Evolutionary conservation across 2,329 filamentous ascomycete genomes (phyloP).

Genomic region (Stylonectria norvegica): DNA sequence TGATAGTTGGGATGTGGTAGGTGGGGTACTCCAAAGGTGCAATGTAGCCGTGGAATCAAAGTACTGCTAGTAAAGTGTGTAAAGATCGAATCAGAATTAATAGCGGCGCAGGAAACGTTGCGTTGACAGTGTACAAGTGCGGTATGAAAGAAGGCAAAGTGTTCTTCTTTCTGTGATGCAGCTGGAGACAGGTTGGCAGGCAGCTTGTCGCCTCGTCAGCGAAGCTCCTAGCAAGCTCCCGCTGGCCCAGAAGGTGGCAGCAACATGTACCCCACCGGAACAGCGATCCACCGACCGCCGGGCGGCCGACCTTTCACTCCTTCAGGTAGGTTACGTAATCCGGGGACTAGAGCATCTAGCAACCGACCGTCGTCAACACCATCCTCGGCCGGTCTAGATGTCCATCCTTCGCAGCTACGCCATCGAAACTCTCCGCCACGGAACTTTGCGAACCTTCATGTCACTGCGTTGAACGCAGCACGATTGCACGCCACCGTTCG

Average conservation of each 20-base stretch:
- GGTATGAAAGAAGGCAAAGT: too few species aligned
- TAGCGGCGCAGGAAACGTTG: too few species aligned
- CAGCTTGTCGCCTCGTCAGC: constrained; percentile 29
- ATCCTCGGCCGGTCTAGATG: neutral
- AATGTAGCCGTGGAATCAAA: neutral
- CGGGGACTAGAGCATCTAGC: neutral
- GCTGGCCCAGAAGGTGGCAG: constrained; percentile 14
- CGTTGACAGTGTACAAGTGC: too few species aligned
- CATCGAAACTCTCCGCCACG: neutral
- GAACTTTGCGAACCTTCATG: too few species aligned
- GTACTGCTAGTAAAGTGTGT: too few species aligned
- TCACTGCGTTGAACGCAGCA: too few species aligned
- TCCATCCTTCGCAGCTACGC: neutral
- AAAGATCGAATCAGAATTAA: too few species aligned
- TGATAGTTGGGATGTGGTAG: constrained; percentile 4
- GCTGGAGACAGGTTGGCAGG: constrained; percentile 21
- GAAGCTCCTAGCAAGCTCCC: constrained; percentile 14
- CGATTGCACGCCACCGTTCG: too few species aligned
- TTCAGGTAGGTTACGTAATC: constrained; percentile 5
- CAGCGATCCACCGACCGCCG: constrained; percentile 29
- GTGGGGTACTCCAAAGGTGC: constrained; percentile 17
- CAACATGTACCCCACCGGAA: constrained; percentile 27
- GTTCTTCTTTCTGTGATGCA: too few species aligned
- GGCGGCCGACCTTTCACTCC: neutral
- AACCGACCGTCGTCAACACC: constrained; percentile 3